phyloP scores from a whole-genome alignment of 345 rosid species.

The Acer negundo region DNA sequence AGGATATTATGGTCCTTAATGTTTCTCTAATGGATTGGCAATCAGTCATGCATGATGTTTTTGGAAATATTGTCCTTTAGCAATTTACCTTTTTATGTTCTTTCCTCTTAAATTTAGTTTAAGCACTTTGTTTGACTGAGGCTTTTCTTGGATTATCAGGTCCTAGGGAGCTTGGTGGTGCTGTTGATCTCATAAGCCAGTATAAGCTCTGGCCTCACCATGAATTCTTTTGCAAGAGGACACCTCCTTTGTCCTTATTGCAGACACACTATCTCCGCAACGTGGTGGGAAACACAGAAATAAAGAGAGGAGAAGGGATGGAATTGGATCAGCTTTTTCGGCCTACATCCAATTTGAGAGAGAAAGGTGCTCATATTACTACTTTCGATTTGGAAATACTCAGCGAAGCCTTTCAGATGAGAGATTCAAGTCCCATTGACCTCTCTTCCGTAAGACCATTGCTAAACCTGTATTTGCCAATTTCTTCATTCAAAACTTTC shows the following conservation, averaged over 20 bases:
- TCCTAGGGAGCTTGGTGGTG: slow-evolving; percentile 73
- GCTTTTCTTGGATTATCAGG: slow-evolving; percentile 39
- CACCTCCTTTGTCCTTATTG: slow-evolving; percentile 63
- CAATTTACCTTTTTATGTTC: neutral
- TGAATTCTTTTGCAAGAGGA: slow-evolving; percentile 75
- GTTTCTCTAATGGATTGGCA: no score
- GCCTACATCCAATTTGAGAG: slow-evolving; percentile 38
- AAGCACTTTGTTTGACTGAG: slow-evolving; percentile 9
- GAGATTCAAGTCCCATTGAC: slow-evolving; percentile 57
- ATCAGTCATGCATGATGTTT: neutral
- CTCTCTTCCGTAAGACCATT: slow-evolving; percentile 55
- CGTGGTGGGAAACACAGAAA: slow-evolving; percentile 77
- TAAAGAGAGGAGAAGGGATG: slow-evolving; percentile 90
- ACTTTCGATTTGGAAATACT: slow-evolving; percentile 72
- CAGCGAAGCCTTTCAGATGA: slow-evolving; percentile 68
- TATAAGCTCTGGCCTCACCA: slow-evolving; percentile 66
- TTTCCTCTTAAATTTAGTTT: neutral
- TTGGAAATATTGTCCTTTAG: neutral
- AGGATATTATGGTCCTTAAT: neutral
- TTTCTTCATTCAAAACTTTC: neutral
- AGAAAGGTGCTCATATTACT: slow-evolving; percentile 39
- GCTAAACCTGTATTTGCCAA: neutral
- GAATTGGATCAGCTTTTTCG: slow-evolving; percentile 70
- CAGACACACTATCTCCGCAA: slow-evolving; percentile 67
- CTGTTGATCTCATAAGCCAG: slow-evolving; percentile 75